phyloP scores from a whole-genome alignment of 306 rosid species.

The Neltuma alba region DNA sequence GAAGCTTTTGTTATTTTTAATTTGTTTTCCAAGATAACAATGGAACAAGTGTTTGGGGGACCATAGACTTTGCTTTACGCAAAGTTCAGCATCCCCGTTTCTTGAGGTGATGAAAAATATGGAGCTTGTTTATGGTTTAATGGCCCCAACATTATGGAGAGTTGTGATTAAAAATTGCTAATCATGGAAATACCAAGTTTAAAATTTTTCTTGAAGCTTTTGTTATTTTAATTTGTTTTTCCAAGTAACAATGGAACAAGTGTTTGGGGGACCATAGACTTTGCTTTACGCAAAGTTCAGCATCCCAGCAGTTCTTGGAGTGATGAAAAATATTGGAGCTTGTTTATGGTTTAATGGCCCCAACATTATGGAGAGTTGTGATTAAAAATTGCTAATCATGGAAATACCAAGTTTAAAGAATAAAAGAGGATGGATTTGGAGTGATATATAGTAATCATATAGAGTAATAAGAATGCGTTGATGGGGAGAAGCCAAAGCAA shows the following conservation, averaged over 20 bases:
- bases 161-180: neutral
- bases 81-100: too few species aligned
- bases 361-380: neutral
- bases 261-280: slow-evolving; percentile 21
- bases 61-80: slow-evolving; percentile 1
- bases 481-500: too few species aligned
- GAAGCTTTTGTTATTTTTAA: neutral
- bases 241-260: neutral
- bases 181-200: neutral
- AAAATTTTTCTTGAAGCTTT: slow-evolving; percentile 17
- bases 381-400: neutral
- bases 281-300: too few species aligned
- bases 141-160: neutral
- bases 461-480: too few species aligned
- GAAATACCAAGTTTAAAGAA: neutral
- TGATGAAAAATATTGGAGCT: neutral
- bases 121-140: neutral
- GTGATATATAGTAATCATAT: too few species aligned
- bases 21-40: neutral
- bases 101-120: neutral
- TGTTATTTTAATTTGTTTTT: neutral
- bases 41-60: slow-evolving; percentile 7
- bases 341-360: neutral
- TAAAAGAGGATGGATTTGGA: too few species aligned
- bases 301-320: too few species aligned